Evolutionary conservation across 2,329 filamentous ascomycete genomes (phyloP), one percentile per base, ranked within the genome.

Genomic region (Kalmusia sp.): DNA sequence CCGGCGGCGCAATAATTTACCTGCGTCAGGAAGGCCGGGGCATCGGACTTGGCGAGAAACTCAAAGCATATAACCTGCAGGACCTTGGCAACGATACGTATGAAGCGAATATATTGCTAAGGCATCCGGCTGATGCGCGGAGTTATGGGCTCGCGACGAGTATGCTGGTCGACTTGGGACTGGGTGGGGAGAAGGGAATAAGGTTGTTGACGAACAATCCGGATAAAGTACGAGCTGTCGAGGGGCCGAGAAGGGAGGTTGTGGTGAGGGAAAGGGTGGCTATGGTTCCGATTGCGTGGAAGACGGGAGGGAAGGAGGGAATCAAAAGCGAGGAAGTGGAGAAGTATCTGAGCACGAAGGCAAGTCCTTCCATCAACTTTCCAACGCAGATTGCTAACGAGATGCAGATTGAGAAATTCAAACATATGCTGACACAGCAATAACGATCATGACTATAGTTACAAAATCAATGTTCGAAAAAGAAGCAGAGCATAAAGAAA

Each of bases 41-140:
- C 2, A 99, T 99, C 60, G 95, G 95, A 0, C 82, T 99, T 0
- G 89, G 91, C 2, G 93, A 96, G 78, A 99, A 99, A 76, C 82
- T 99, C 33, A 98, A 99, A 77, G 95, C 95, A 4, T 99, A 99
- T 76, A 99, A 99, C 69, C 80, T 99, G 37, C 95, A 99, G 73
- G 95, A 99, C 76, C 80, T 99, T 22, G 95, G 95, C 0, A 93
- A 90, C n/a, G 95, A 99, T 75, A 99, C 95, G 0, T 96, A 98
- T 30, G 92, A 99, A 77, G 95, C 95, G 2, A 99, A 99, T 67
- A 77, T 99, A 39, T 75, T 98, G 21, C 80, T 99, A 35, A 82
- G 95, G 38, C 95, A 99, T 74, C 95, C 95, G 0, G 95, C 95
- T 1, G 95, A 99, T 74, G 95, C 95, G 19, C 82, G 95, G 49